Percentiles rank a stretch among this genome's conserved stretches.
Evolutionary conservation across 768 basidiomycete genomes (phyloP).

Genomic region (Boletus vermiculosoides): DNA sequence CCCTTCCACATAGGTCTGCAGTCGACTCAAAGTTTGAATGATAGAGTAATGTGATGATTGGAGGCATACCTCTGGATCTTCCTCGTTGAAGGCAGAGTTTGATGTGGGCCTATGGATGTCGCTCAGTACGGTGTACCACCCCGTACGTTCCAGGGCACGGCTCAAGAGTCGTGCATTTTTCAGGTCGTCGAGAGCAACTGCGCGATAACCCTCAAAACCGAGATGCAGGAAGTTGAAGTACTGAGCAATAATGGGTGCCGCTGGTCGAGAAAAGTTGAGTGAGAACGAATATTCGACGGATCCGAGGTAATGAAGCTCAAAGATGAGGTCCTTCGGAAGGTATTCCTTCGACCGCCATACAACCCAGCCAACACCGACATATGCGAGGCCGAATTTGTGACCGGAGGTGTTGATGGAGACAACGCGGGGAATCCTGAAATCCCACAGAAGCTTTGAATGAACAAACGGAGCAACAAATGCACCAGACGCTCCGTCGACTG

Average conservation of each 20-base stretch:
- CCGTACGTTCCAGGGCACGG: constrained; percentile 57
- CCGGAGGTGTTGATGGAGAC: constrained; percentile 60
- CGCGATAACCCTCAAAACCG: constrained; percentile 53
- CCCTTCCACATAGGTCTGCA: constrained; percentile 46
- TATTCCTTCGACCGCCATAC: constrained; percentile 56
- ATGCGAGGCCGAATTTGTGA: constrained; percentile 59
- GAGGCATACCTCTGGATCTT: constrained; percentile 52
- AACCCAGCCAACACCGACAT: constrained; percentile 63
- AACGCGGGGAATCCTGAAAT: constrained; percentile 58
- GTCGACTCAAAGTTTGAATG: not conserved
- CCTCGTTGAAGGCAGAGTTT: constrained; percentile 41
- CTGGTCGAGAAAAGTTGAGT: constrained; percentile 59
- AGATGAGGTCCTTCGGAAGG: constrained; percentile 70
- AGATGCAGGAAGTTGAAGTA: constrained; percentile 66
- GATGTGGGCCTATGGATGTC: constrained; percentile 50
- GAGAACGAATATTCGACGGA: constrained; percentile 75
- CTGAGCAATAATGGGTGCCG: constrained; percentile 59
- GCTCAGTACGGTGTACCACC: constrained; percentile 51
- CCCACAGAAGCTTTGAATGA: constrained; percentile 53
- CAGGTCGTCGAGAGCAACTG: constrained; percentile 46
- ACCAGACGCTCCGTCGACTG: constrained; percentile 59
- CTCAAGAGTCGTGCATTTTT: constrained; percentile 66
- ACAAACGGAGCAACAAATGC: constrained; percentile 66
- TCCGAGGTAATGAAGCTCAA: constrained; percentile 54
- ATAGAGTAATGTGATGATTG: constrained; percentile 2